These are phyloP conservation scores for Triticum dicoccoides DNA, from an alignment of 176 grass and related monocot genomes.

Conservation along the genomic window DNA sequence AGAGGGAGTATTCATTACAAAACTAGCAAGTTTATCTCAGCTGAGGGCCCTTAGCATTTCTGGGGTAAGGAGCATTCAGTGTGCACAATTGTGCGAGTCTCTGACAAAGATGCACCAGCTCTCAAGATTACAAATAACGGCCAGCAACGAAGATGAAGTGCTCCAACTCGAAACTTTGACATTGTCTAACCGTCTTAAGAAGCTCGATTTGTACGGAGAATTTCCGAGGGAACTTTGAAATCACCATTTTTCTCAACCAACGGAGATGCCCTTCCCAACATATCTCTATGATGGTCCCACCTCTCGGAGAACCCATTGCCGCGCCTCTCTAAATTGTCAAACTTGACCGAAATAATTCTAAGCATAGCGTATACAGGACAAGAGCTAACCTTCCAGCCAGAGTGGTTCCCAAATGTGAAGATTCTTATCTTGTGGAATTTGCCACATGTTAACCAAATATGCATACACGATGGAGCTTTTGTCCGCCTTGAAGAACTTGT, in stretches of 20 bases:
- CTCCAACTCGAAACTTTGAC: constrained; percentile 26
- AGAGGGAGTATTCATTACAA: background rate
- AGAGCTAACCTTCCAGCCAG: background rate
- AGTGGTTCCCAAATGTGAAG: constrained; percentile 29
- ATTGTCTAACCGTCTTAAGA: background rate
- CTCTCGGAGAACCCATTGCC: background rate
- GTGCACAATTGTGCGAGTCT: constrained; percentile 9
- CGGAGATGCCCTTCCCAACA: background rate
- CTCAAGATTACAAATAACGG: background rate
- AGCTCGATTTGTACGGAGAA: background rate
- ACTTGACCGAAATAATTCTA: background rate
- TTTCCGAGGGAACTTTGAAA: background rate
- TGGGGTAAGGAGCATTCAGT: background rate
- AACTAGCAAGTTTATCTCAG: constrained; percentile 21
- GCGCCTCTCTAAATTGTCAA: constrained; percentile 10
- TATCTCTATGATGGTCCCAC: constrained; percentile 8
- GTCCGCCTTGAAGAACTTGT: background rate
- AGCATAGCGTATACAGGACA: background rate
- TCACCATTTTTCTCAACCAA: constrained; percentile 5
- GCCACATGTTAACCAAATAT: background rate
- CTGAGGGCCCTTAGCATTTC: background rate
- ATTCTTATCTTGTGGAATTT: background rate
- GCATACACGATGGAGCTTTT: constrained; percentile 21
- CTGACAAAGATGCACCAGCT: constrained; percentile 18
- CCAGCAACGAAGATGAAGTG: constrained; percentile 25